Evolutionary conservation across 768 basidiomycete genomes (phyloP).

Genomic region (Nevesoporus exiguus): DNA sequence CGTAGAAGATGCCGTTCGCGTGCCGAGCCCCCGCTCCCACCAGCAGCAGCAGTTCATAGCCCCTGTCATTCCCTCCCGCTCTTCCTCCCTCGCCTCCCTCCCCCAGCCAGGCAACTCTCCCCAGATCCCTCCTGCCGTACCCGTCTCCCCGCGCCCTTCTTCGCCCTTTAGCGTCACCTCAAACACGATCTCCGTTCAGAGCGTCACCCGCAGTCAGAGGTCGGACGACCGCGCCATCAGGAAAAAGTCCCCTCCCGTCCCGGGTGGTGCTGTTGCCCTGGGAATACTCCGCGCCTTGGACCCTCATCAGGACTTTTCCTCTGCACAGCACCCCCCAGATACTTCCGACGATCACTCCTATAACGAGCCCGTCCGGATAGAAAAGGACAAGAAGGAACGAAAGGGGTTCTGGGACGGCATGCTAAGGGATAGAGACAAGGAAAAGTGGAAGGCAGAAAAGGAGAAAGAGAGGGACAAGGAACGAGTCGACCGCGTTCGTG

Average conservation of each 20-base stretch:
- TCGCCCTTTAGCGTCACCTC: slow-evolving; percentile 44
- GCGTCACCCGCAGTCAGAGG: slow-evolving; percentile 14
- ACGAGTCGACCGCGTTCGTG: slow-evolving; percentile 29
- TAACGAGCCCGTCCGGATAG: slow-evolving; percentile 28
- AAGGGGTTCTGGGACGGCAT: slow-evolving; percentile 53
- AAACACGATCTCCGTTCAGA: slow-evolving; percentile 16
- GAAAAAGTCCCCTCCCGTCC: slow-evolving; percentile 30
- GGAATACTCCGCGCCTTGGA: slow-evolving; percentile 49
- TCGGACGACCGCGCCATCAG: slow-evolving; percentile 20
- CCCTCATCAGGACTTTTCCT: slow-evolving; percentile 37
- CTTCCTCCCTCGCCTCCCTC: slow-evolving; percentile 49
- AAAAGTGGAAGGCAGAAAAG: slow-evolving; percentile 28
- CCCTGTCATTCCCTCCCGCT: slow-evolving; percentile 41
- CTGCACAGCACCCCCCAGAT: slow-evolving; percentile 20
- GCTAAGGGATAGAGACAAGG: slow-evolving; percentile 35
- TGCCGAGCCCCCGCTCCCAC: slow-evolving; percentile 20
- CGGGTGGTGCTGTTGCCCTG: slow-evolving; percentile 25
- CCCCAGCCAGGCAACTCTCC: slow-evolving; percentile 42
- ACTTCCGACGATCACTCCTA: slow-evolving; percentile 25
- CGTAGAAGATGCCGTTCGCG: slow-evolving; percentile 23
- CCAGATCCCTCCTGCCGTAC: slow-evolving; percentile 24
- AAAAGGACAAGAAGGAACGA: slow-evolving; percentile 47
- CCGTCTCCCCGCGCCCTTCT: slow-evolving; percentile 36
- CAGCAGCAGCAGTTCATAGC: slow-evolving; percentile 28
- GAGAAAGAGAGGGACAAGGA: slow-evolving; percentile 39